Evolutionary conservation across 176 grass and related monocot genomes (phyloP), one percentile per base, ranked within the genome.

Genomic region (Cenchrus americanus): DNA sequence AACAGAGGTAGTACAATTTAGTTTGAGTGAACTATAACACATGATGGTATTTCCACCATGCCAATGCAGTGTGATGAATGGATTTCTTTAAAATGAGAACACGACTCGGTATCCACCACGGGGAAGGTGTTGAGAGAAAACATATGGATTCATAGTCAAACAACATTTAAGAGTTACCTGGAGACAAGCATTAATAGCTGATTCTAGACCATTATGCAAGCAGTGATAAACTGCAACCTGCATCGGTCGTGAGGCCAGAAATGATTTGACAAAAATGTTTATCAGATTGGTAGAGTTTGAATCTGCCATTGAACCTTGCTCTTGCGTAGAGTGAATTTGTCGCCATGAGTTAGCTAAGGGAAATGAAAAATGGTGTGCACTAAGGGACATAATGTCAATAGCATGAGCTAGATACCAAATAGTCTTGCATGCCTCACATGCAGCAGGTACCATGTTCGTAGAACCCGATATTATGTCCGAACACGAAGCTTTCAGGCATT

Each of bases 401-500:
- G 89, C 91, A 85, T 98, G 87, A 76, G 92, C 90, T 58, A 98
- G 83, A 82, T 95, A 93, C 96, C 92, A 98, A 82, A 98, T 95
- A 32, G 89, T 87, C 79, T 98, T 95, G 93, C 92, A 95, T 69
- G 96, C 80, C 76, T 98, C 96, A 82, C 96, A 98, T 79, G 90
- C 96, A 69, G 96, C 96, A 73, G 96, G 96, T n/a, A 98, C 91
- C 93, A 95, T 93, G 78, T 90, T 95, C 17, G 91, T 90, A 26
- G 93, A 87, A n/a, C 93, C 96, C 58, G 87, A 93, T 80, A 93
- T 53, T 55, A 89, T 86, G 75, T 84, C 84, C 53, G 89, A 90
- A 62, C 96, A 89, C 17, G 89, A 98, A 90, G 78, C 80, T 82
- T 79, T 81, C 86, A 98, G 83, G 50, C 87, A 90, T 41, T 88